phyloP scores from a whole-genome alignment of 371 early-diverging fungal genomes.

The Rhizomucor miehei region DNA sequence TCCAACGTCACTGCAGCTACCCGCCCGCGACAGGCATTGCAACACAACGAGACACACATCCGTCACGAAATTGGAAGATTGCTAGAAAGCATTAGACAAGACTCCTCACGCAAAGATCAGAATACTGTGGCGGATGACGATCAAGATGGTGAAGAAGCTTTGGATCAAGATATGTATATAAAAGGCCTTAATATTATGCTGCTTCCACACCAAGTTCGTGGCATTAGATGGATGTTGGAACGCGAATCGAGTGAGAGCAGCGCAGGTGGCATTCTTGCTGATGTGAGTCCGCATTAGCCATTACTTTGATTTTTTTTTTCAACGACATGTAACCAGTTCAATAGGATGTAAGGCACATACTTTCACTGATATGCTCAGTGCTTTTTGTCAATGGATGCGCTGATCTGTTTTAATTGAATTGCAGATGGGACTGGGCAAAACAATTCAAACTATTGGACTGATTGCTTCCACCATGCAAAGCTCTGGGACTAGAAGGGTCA shows the following conservation, averaged over 20 bases:
- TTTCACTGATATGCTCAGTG: too few relatives aligned
- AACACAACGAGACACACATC: slow-evolving; percentile 18
- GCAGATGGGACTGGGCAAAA: slow-evolving; percentile 91
- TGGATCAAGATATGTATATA: slow-evolving; percentile 19
- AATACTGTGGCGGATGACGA: slow-evolving; percentile 5
- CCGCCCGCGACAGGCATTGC: neutral
- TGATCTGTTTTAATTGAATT: too few relatives aligned
- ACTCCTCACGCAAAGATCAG: slow-evolving; percentile 4
- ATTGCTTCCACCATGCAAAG: slow-evolving; percentile 33
- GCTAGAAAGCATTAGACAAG: slow-evolving; percentile 32
- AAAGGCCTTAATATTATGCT: slow-evolving; percentile 32
- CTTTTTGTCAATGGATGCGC: too few relatives aligned
- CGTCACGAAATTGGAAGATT: slow-evolving; percentile 27
- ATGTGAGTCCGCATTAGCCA: slow-evolving; percentile 40
- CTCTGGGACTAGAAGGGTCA: slow-evolving; percentile 24
- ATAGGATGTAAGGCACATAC: slow-evolving; percentile 25
- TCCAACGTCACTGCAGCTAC: neutral
- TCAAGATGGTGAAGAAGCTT: slow-evolving; percentile 5
- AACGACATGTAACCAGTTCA: neutral
- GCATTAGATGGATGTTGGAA: slow-evolving; percentile 49
- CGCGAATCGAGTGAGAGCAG: slow-evolving; percentile 41
- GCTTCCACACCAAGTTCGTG: slow-evolving; percentile 39
- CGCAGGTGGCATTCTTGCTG: slow-evolving; percentile 76
- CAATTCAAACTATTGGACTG: slow-evolving; percentile 80
- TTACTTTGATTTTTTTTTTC: neutral